A percentile compares a stretch with the other conserved stretches of the same genome.
phyloP scores from a whole-genome alignment of 1,284 basidiomycete species.

The Agroathelia rolfsii region DNA sequence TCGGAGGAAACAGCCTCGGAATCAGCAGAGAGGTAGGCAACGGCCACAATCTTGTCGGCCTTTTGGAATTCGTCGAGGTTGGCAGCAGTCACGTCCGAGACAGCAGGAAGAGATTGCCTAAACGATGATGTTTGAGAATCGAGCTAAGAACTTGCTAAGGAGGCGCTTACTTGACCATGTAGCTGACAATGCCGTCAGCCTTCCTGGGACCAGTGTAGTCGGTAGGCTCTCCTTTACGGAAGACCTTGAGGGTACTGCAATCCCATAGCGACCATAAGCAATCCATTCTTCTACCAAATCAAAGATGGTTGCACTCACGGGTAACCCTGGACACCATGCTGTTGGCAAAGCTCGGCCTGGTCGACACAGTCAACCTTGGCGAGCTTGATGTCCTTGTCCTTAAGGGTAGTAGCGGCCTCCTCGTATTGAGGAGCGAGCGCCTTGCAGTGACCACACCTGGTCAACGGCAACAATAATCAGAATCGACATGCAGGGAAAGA shows the following conservation, averaged over 20 bases:
- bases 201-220: conserved; percentile 89
- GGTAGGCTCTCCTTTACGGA: conserved; percentile 71
- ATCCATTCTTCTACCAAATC: not conserved
- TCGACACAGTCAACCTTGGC: conserved; percentile 96
- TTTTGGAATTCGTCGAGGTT: conserved; percentile 83
- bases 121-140: not conserved
- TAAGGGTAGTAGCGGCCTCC: conserved; percentile 88
- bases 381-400: conserved; percentile 82
- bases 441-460: conserved; percentile 87
- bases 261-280: conserved; percentile 4
- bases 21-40: conserved; percentile 74
- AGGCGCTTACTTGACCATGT: conserved; percentile 98
- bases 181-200: conserved; percentile 92
- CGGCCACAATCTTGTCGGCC: conserved; percentile 84
- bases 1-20: conserved; percentile 60
- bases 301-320: conserved; percentile 49
- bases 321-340: conserved; percentile 83
- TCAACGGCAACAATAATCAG: conserved; percentile 3
- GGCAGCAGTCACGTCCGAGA: conserved; percentile 67
- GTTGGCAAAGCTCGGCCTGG: conserved; percentile 77
- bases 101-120: conserved; percentile 93
- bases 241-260: conserved; percentile 77
- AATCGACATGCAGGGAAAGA: conserved; percentile 1
- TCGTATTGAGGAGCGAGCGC: conserved; percentile 91
- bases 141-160: conserved; percentile 26